Evolutionary conservation across 2,329 filamentous ascomycete species (phyloP).

Genomic region (Botrytis medusae): DNA sequence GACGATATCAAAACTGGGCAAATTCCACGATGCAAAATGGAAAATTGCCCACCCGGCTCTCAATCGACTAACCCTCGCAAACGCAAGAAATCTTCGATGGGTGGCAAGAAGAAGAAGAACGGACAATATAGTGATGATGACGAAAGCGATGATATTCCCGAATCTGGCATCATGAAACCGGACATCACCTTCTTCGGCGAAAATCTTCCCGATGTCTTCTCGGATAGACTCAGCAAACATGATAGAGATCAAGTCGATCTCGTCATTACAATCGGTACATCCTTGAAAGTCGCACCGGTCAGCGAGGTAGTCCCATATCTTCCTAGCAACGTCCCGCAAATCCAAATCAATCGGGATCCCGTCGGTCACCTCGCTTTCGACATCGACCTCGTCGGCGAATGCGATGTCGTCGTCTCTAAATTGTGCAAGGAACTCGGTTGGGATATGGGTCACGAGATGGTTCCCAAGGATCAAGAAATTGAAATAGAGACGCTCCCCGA

Average conservation of each 20-base stretch:
- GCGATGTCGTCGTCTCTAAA: slow-evolving; percentile 86
- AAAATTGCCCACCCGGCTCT: slow-evolving; percentile 57
- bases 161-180: slow-evolving; percentile 85
- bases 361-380: slow-evolving; percentile 93
- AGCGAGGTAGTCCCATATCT: slow-evolving; percentile 84
- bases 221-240: slow-evolving; percentile 73
- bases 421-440: slow-evolving; percentile 80
- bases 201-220: slow-evolving; percentile 80
- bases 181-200: slow-evolving; percentile 99
- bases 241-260: slow-evolving; percentile 82
- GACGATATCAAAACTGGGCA: slow-evolving; percentile 72
- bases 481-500: slow-evolving; percentile 53
- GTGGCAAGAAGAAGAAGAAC: slow-evolving; percentile 47
- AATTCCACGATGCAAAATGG: slow-evolving; percentile 73
- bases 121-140: slow-evolving; percentile 39
- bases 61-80: slow-evolving; percentile 53
- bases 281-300: slow-evolving; percentile 91
- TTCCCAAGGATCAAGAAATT: slow-evolving; percentile 65
- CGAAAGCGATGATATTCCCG: slow-evolving; percentile 63
- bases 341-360: slow-evolving; percentile 83
- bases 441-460: slow-evolving; percentile 79
- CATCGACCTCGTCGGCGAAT: slow-evolving; percentile 93
- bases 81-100: slow-evolving; percentile 55
- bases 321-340: slow-evolving; percentile 78
- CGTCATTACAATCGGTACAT: slow-evolving; percentile 94